phyloP scores from a whole-genome alignment of 179 eudicot genomes.

The Gypsophila paniculata region DNA sequence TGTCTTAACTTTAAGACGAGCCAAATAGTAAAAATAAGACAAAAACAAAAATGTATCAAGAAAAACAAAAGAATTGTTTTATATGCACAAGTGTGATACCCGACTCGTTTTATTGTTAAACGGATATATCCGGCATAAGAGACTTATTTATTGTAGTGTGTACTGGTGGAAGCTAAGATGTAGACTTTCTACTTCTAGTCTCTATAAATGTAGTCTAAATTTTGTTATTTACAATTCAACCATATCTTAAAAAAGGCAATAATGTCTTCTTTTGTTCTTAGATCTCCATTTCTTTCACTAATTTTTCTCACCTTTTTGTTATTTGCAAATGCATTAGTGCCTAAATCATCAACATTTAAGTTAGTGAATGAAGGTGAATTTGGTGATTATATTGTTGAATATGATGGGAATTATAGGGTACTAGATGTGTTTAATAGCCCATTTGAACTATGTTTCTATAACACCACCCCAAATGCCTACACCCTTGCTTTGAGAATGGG shows the following conservation, averaged over 20 bases:
- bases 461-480: slow-evolving; percentile 38
- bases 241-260: background rate
- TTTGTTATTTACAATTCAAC: background rate
- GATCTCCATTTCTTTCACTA: background rate
- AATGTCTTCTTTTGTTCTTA: background rate
- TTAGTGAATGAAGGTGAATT: slow-evolving; percentile 46
- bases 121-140: no score
- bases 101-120: no score
- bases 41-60: no score
- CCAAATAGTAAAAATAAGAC: no score
- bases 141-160: no score
- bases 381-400: slow-evolving; percentile 48
- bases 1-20: no score
- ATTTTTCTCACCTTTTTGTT: background rate
- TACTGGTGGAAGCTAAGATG: background rate
- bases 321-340: slow-evolving; percentile 35
- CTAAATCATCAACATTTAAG: slow-evolving; percentile 44
- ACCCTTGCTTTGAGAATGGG: slow-evolving; percentile 49
- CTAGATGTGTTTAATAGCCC: slow-evolving; percentile 31
- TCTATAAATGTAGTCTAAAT: slow-evolving; percentile 1
- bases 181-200: background rate
- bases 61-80: no score
- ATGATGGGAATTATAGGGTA: slow-evolving; percentile 40
- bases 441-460: slow-evolving; percentile 38
- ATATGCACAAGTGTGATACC: no score